Evolutionary conservation across 805 yeast species (phyloP).

Genomic region (Yarrowia divulgata): DNA sequence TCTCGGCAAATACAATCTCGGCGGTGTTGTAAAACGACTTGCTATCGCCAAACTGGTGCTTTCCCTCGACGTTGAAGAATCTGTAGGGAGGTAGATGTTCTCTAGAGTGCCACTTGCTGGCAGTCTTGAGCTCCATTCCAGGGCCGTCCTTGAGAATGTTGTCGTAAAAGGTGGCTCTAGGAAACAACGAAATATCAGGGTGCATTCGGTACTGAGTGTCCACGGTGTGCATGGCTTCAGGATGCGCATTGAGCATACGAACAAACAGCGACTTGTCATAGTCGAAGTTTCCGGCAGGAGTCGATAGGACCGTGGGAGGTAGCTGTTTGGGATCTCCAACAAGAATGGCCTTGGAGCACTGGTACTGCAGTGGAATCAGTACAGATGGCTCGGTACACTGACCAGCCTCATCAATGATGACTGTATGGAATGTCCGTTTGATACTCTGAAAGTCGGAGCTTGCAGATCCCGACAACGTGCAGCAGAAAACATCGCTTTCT

Average conservation of each 20-base stretch:
- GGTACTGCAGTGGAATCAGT: not conserved
- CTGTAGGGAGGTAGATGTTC: not conserved
- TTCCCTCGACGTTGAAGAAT: constrained; percentile 12
- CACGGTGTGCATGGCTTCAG: constrained; percentile 2
- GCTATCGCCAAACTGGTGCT: not conserved
- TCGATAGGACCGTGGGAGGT: not conserved
- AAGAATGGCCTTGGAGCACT: not conserved
- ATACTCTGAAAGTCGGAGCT: not conserved
- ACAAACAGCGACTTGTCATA: constrained; percentile 18
- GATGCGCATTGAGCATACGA: not conserved
- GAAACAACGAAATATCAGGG: constrained; percentile 1
- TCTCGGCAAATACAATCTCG: not conserved
- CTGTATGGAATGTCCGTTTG: not conserved
- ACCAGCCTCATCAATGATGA: constrained; percentile 9
- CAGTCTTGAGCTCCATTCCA: not conserved
- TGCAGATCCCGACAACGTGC: not conserved
- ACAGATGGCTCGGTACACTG: constrained; percentile 4
- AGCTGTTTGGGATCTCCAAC: constrained; percentile 15
- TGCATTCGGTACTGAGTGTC: constrained; percentile 15
- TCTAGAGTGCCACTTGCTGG: not conserved
- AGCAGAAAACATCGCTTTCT: not conserved
- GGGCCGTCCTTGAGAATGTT: not conserved
- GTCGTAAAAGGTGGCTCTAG: not conserved
- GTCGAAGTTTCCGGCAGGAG: not conserved
- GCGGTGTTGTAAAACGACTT: not conserved